Evolutionary conservation across 768 basidiomycete genomes (phyloP).

Genomic region (Lyophyllum atratum): DNA sequence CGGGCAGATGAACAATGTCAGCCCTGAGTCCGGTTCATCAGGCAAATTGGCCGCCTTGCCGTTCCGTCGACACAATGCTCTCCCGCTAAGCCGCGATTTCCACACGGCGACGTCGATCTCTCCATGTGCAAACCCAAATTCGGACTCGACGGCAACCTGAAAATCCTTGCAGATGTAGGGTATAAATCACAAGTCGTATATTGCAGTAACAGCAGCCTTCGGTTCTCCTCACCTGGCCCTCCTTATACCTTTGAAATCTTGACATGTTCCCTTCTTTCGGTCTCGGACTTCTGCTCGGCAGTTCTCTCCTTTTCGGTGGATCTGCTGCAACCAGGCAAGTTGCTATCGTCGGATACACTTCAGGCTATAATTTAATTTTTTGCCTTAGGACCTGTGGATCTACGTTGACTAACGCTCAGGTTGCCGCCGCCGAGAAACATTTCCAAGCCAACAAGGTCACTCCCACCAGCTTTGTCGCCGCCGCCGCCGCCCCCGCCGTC

Average conservation of each 20-base stretch:
- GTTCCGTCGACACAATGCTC: neutral
- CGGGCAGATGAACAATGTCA: neutral
- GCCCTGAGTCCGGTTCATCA: neutral
- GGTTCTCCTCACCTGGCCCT: neutral
- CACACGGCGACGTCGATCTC: neutral
- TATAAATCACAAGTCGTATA: slow-evolving; percentile 2
- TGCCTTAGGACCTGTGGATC: slow-evolving; percentile 17
- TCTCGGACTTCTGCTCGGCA: slow-evolving; percentile 7
- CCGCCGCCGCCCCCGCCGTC: slow-evolving; percentile 8
- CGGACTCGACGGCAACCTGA: neutral
- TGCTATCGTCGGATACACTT: neutral
- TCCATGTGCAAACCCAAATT: neutral
- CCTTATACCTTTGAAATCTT: neutral
- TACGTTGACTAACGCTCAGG: slow-evolving; percentile 7
- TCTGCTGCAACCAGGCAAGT: slow-evolving; percentile 2
- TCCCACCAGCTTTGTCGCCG: neutral
- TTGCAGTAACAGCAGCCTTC: neutral
- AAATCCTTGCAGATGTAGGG: neutral
- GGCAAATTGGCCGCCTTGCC: neutral
- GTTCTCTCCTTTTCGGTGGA: slow-evolving; percentile 6
- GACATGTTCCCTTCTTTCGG: slow-evolving; percentile 12
- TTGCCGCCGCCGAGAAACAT: slow-evolving; percentile 18
- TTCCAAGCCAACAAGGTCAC: slow-evolving; percentile 16
- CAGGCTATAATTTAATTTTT: neutral
- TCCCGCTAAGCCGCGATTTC: neutral